Conservation (phyloP, 2,329 filamentous ascomycete species). For the Penicillium sp. region DNA sequence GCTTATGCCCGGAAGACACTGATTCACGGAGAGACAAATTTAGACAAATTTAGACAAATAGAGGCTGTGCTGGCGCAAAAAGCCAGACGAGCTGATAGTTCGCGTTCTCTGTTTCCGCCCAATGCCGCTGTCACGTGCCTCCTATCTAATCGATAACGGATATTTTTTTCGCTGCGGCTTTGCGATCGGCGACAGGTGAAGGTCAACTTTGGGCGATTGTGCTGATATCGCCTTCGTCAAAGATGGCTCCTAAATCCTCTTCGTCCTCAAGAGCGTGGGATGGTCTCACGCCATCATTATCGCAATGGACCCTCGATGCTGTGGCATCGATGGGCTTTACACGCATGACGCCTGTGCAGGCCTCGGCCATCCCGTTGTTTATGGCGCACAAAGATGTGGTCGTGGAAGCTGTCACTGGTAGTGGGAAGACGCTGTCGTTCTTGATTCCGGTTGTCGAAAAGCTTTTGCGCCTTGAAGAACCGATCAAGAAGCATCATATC, state of each 20-base stretch:
- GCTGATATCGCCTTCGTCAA: background rate
- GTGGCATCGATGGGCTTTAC: conserved; percentile 81
- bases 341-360: conserved; percentile 92
- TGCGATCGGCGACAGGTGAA: conserved; percentile 4
- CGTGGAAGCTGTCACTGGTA: conserved; percentile 89
- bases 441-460: conserved; percentile 81
- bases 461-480: conserved; percentile 75
- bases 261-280: conserved; percentile 63
- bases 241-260: conserved; percentile 48
- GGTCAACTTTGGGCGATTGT: background rate
- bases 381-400: conserved; percentile 90
- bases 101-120: conserved; percentile 16
- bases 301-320: conserved; percentile 84
- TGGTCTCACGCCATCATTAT: conserved; percentile 67
- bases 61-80: conserved; percentile 11
- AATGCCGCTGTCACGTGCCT: conserved; percentile 28
- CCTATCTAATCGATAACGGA: conserved; percentile 39
- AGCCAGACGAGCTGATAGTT: conserved; percentile 16
- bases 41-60: background rate
- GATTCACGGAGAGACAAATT: background rate
- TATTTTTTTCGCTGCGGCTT: conserved; percentile 19
- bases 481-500: conserved; percentile 85
- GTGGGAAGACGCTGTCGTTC: conserved; percentile 86
- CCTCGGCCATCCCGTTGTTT: conserved; percentile 84
- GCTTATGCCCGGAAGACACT: background rate